phyloP scores from a whole-genome alignment of 306 rosid species.

The Cajanus cajan region DNA sequence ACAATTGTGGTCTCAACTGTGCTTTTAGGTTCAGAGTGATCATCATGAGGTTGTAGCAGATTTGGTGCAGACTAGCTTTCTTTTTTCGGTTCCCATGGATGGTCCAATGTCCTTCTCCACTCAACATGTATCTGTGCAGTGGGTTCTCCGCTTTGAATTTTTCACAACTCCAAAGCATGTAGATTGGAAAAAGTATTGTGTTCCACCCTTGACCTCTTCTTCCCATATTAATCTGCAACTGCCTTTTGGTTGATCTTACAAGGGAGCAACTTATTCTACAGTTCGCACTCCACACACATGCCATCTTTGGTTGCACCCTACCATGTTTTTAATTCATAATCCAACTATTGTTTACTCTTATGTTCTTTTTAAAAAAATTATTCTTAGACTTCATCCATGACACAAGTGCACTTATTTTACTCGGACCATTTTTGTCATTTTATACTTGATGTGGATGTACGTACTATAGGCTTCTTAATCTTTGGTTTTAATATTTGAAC shows the following conservation, averaged over 20 bases:
- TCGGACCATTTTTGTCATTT: background rate
- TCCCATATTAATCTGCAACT: background rate
- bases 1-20: constrained; percentile 24
- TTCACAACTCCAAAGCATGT: constrained; percentile 83
- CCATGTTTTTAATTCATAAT: background rate
- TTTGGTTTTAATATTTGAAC: background rate
- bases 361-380: background rate
- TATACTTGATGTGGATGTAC: background rate
- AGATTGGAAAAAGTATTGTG: constrained; percentile 77
- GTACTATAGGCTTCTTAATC: background rate
- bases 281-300: background rate
- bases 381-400: background rate
- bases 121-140: constrained; percentile 85
- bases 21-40: constrained; percentile 89
- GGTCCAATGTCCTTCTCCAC: constrained; percentile 99
- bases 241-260: background rate
- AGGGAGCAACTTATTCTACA: background rate
- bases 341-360: background rate
- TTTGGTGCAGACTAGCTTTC: constrained; percentile 92
- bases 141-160: constrained; percentile 98
- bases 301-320: background rate
- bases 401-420: background rate
- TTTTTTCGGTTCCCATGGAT: constrained; percentile 96
- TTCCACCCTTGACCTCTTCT: constrained; percentile 10
- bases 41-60: constrained; percentile 96